These are phyloP conservation scores for Suhomyces kunorum DNA, from an alignment of 1,139 yeast species.

Conservation along the genomic window DNA sequence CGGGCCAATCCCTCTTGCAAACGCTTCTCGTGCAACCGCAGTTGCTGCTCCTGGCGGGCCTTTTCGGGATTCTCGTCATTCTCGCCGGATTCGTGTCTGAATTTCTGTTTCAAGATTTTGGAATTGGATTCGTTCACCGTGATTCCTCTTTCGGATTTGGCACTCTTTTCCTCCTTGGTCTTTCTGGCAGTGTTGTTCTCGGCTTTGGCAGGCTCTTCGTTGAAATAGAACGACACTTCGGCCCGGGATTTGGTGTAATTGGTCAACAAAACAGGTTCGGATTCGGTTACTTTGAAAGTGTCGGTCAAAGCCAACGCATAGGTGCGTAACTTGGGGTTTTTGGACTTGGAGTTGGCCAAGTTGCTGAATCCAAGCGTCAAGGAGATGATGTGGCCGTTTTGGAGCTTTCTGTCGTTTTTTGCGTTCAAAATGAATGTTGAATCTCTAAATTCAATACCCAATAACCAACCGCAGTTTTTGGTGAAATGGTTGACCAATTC, in stretches of 20 bases:
- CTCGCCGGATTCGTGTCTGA: constrained; percentile 78
- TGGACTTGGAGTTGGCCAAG: constrained; percentile 49
- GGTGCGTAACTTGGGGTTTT: constrained; percentile 47
- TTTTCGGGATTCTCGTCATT: constrained; percentile 70
- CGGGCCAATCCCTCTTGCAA: constrained; percentile 83
- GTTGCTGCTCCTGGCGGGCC: constrained; percentile 80
- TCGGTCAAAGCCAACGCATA: constrained; percentile 83
- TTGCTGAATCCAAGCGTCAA: constrained; percentile 77
- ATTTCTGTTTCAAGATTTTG: constrained; percentile 73
- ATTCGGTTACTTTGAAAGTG: constrained; percentile 69
- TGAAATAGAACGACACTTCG: constrained; percentile 82
- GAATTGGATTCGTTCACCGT: constrained; percentile 42
- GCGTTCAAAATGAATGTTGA: constrained; percentile 69
- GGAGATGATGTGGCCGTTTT: constrained; percentile 74
- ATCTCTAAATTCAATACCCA: constrained; percentile 91
- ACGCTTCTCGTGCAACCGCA: constrained; percentile 77
- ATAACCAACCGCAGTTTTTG: constrained; percentile 85
- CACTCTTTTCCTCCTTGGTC: constrained; percentile 36
- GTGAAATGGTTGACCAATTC: constrained; percentile 66
- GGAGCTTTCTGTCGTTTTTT: constrained; percentile 68
- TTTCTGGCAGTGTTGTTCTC: constrained; percentile 23
- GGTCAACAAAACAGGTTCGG: constrained; percentile 66
- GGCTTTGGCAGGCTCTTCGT: constrained; percentile 56
- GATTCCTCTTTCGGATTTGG: constrained; percentile 34
- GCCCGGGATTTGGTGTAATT: constrained; percentile 70